Base-by-base conservation (phyloP, 2,329 filamentous ascomycete species). In the Apiospora hydei region DNA sequence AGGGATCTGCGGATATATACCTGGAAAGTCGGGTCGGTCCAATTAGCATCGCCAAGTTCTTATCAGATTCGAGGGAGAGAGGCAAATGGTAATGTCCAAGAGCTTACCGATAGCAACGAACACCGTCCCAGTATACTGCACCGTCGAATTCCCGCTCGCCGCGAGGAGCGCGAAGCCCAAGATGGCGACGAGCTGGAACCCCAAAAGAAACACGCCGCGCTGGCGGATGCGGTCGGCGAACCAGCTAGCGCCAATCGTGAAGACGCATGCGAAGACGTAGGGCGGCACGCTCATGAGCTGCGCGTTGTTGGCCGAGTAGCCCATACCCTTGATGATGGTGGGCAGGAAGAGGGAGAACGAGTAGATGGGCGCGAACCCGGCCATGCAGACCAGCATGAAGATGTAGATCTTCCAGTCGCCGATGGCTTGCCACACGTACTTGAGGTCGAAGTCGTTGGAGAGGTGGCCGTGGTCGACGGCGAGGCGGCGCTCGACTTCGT, bases 281-380 rank as follows among this genome's bases (percentile, higher is more conserved):
- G 90, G 90, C 2, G 91, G 90, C 1, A 89, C 88, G 8, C 88
- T 89, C 75, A 92, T 87, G 8, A 93, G 84, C 76, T 93, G 92
- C 3, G 90, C 87, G 3, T 81, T 80, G 71, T 87, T 82, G 76
- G 82, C 86, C 75, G 81, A 89, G 77, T 82, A 89, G 77, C 85
- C 84, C 75, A 88, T 80, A 57, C 80, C 81, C 21, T 85, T 86
- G 73, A 92, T 84, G 71, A 92, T 88, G 18, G 91, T 86, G 0
- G 90, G 90, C 26, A 91, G 82, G 78, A 92, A 91, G 24, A 91
- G 84, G 1, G 87, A 86, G 76, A 91, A 90, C 0, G 88, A 88
- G 73, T 89, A 90, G 30, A 87, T 84, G 10, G 88, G 88, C 24
- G 89, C 86, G 34, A 88, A 86, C 41, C 86, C 89, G 69, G 91